Percentiles rank a stretch among this genome's conserved stretches.
Evolutionary conservation across 345 rosid species (phyloP).

Genomic region (Syzygium grande): DNA sequence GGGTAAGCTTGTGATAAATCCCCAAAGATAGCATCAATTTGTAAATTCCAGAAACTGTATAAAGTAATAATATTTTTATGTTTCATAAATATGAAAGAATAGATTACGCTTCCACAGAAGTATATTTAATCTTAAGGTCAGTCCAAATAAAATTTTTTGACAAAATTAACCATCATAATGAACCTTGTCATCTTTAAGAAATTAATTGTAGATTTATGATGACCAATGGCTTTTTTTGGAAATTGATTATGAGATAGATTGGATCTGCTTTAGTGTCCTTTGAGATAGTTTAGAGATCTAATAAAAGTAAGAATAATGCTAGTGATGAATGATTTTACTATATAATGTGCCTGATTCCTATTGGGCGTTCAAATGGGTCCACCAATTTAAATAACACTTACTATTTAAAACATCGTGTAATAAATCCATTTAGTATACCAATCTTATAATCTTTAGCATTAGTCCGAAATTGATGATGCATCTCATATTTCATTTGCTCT

Average conservation of each 20-base stretch:
- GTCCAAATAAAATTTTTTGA: not conserved
- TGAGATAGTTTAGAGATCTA: not conserved
- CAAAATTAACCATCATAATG: not conserved
- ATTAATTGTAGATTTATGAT: not conserved
- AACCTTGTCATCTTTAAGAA: not conserved
- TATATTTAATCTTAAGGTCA: not conserved
- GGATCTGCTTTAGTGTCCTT: not conserved
- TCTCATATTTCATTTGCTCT: not conserved
- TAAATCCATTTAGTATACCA: not conserved
- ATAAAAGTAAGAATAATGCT: not conserved
- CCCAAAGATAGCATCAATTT: not conserved
- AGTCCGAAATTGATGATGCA: not conserved
- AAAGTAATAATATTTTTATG: not conserved
- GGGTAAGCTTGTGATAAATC: not conserved
- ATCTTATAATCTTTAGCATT: not conserved
- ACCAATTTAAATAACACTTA: not conserved
- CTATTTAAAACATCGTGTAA: not conserved
- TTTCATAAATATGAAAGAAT: not conserved
- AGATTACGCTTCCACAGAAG: not conserved
- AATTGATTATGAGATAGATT: not conserved
- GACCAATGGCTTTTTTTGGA: not conserved
- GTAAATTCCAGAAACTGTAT: not conserved
- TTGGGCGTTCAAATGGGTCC: not conserved
- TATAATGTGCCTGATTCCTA: not conserved
- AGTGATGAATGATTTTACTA: not conserved